A percentile compares a stretch with the other conserved stretches of the same genome.
Conservation (phyloP, 1,284 basidiomycete genomes). For the Cystobasidium pallidum region DNA sequence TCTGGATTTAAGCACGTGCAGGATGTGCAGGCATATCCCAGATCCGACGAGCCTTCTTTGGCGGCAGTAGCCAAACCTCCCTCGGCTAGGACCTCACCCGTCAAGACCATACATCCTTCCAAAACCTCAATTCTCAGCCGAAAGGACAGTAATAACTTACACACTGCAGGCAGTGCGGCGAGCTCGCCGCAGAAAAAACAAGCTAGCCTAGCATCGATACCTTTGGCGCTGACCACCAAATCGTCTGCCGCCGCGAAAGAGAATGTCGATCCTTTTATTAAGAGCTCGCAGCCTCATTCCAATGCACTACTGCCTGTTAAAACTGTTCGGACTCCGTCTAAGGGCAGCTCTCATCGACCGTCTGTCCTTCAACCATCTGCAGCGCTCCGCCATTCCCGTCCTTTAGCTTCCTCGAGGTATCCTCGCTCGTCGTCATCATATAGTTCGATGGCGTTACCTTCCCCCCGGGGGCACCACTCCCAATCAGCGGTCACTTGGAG, state of each 20-base stretch:
- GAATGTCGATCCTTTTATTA: background rate
- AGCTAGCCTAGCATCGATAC: background rate
- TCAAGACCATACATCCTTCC: background rate
- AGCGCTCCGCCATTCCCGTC: background rate
- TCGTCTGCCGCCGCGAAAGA: background rate
- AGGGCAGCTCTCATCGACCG: background rate
- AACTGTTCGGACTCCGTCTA: background rate
- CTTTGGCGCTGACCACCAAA: background rate
- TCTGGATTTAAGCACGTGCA: background rate
- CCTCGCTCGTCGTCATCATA: background rate
- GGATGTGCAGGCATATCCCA: background rate
- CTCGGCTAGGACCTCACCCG: background rate
- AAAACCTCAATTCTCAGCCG: constrained; percentile 7
- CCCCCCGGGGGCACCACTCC: constrained; percentile 29
- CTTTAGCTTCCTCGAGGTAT: background rate
- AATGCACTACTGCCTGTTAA: background rate
- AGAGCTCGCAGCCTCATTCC: background rate
- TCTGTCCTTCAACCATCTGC: background rate
- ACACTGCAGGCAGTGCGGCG: background rate
- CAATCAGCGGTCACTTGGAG: constrained; percentile 18
- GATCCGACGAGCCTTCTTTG: background rate
- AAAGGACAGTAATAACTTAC: constrained; percentile 17
- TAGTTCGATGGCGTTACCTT: constrained; percentile 2
- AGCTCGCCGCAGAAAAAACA: background rate
- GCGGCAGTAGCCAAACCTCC: too few relatives aligned